Evolutionary conservation across 306 rosid genomes (phyloP).

Genomic region (Mimosa pudica): DNA sequence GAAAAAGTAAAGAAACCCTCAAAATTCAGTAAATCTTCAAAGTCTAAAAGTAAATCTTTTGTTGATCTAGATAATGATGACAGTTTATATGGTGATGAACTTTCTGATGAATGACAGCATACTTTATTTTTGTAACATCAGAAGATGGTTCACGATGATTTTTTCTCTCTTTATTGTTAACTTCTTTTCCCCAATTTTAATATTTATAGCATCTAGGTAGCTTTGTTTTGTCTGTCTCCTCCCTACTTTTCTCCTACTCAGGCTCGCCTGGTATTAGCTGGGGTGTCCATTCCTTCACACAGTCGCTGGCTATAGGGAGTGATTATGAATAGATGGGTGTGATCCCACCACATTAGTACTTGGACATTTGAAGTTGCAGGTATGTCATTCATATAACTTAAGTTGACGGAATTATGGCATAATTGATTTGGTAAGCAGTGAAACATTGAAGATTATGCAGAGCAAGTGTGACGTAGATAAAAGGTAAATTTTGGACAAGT

Average conservation of each 20-base stretch:
- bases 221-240: not conserved
- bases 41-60: conserved; percentile 50
- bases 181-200: not conserved
- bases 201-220: not conserved
- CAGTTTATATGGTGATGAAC: conserved; percentile 51
- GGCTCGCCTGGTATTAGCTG: not conserved
- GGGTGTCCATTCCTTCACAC: not conserved
- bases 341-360: not conserved
- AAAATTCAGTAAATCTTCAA: conserved; percentile 54
- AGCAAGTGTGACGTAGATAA: not conserved
- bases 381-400: not conserved
- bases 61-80: conserved; percentile 53
- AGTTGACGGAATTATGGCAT: not conserved
- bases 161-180: not conserved
- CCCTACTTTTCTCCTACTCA: not conserved
- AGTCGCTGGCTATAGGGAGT: not conserved
- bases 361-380: not conserved
- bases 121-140: not conserved
- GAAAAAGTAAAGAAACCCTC: conserved; percentile 68
- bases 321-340: not conserved
- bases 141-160: not conserved
- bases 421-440: not conserved
- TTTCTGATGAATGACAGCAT: conserved; percentile 52
- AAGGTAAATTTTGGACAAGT: not conserved
- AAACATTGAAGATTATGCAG: not conserved